Evolutionary conservation across 495 filamentous ascomycete species (phyloP).

Genomic region (Penicillium alfredii): DNA sequence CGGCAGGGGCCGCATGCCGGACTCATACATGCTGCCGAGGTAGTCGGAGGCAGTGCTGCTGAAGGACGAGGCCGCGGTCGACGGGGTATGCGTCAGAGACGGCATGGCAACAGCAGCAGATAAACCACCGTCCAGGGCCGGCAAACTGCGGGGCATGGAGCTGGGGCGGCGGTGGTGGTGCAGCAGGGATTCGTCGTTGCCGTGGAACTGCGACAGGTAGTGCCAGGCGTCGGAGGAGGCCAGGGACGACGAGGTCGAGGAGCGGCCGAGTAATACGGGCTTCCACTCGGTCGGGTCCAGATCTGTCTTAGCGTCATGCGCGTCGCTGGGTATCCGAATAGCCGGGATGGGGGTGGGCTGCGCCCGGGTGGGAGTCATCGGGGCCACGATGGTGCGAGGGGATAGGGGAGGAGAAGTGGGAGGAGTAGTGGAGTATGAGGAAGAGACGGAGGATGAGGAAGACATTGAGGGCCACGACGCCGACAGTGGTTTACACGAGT

Average conservation of each 20-base stretch:
- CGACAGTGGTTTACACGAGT: constrained; percentile 44
- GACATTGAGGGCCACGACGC: constrained; percentile 24
- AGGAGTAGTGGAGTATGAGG: constrained; percentile 17
- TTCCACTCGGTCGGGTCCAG: constrained; percentile 55
- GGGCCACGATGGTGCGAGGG: constrained; percentile 39
- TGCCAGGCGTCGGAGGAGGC: constrained; percentile 43
- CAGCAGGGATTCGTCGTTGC: constrained; percentile 19
- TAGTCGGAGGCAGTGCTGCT: constrained; percentile 39
- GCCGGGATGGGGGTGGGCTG: constrained; percentile 20
- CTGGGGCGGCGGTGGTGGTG: constrained; percentile 24
- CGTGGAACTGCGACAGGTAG: constrained; percentile 47
- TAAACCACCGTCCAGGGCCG: constrained; percentile 24
- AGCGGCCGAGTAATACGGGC: constrained; percentile 37
- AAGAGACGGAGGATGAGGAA: neutral
- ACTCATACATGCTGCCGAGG: constrained; percentile 28
- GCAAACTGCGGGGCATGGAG: constrained; percentile 32
- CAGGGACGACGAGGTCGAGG: constrained; percentile 12
- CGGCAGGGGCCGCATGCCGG: constrained; percentile 33
- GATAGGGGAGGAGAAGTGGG: constrained; percentile 33
- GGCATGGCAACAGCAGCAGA: constrained; percentile 20
- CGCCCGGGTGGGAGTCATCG: constrained; percentile 36
- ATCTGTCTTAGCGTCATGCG: constrained; percentile 42
- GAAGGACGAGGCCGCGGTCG: constrained; percentile 38
- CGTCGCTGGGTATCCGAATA: constrained; percentile 39
- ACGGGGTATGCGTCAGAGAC: constrained; percentile 39